Percentiles rank a stretch among this genome's conserved stretches.
phyloP scores from a whole-genome alignment of 768 basidiomycete genomes.

The Leccinum arenicola region DNA sequence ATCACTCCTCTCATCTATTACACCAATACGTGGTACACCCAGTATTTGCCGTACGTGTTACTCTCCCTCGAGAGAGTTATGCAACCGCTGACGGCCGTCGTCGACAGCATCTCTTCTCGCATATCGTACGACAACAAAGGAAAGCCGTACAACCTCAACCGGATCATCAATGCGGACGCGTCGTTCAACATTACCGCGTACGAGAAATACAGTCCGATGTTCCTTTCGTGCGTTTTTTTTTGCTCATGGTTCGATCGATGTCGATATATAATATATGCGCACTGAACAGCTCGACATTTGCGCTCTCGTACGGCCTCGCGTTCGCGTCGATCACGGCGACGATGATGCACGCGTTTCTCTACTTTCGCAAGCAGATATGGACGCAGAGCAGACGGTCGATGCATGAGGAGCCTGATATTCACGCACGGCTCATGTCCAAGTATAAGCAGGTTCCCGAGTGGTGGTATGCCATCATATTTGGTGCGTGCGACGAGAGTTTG shows the following conservation, averaged over 20 bases:
- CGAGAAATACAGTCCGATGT: conserved; percentile 57
- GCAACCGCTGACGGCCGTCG: not conserved
- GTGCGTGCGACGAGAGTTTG: conserved; percentile 7
- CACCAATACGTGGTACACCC: conserved; percentile 59
- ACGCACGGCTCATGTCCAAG: conserved; percentile 54
- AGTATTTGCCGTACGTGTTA: conserved; percentile 46
- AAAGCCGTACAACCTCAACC: conserved; percentile 50
- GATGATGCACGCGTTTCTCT: conserved; percentile 68
- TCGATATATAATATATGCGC: not conserved
- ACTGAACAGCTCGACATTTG: conserved; percentile 56
- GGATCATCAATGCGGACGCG: conserved; percentile 50
- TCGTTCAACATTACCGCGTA: conserved; percentile 58
- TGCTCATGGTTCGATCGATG: not conserved
- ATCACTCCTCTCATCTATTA: conserved; percentile 64
- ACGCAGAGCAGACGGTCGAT: conserved; percentile 65
- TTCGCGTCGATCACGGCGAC: conserved; percentile 81
- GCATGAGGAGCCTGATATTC: conserved; percentile 76
- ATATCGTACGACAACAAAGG: conserved; percentile 65
- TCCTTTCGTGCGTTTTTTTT: conserved; percentile 41
- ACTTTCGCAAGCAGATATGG: conserved; percentile 80
- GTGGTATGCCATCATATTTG: conserved; percentile 46
- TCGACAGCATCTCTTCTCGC: conserved; percentile 55
- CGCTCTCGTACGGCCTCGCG: conserved; percentile 74
- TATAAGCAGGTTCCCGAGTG: conserved; percentile 61
- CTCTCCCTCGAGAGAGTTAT: not conserved